Base-by-base conservation (phyloP, 116 monocot species). In the Cymodocea nodosa region DNA sequence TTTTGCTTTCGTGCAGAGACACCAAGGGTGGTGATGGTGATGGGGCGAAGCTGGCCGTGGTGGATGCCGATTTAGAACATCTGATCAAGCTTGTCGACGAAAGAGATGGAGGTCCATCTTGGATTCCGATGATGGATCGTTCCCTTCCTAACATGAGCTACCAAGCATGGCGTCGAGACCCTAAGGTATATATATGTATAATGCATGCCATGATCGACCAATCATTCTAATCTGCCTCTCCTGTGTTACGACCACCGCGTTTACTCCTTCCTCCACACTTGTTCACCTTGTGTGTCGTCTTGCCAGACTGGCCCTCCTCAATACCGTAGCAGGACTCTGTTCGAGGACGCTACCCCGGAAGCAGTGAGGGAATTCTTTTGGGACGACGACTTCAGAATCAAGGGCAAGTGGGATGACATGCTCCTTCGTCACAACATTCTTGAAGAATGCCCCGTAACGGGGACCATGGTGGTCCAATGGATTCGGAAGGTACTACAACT, bases 361-460 rank as follows among this genome's bases (percentile, higher is more conserved):
- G 68, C 73, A 37, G 78, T 97, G 62, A 80, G 85, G 75, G 97
- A 97, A 64, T 90, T 97, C 71, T 97, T 97, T 62, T 91, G 97
- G 97, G 97, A 97, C 50, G 97, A 97, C 53, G 82, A 91, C 51
- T 97, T 87, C 71, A 54, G 97, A 56, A 64, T 78, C 15, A 78
- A 78, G 59, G 81, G 75, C 56, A 85, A 75, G 62, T 97, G 97
- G 97, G 97, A 97, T 73, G 97, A 97, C 71, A 97, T 97, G 97
- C 97, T 97, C 50, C 78, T 97, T 35, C 66, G 85, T 23, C 82
- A 90, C 50, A 62, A 76, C 17, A 80, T 76, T 20, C 67, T 97
- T 60, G 84, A 91, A 74, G 78, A 83, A 72, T 90, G 88, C 60
- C 24, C 23, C 8, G 71, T 60, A 15, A 97, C 97, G 3, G 97